Conservation (phyloP, 768 basidiomycete genomes). For the Terana coerulea region DNA sequence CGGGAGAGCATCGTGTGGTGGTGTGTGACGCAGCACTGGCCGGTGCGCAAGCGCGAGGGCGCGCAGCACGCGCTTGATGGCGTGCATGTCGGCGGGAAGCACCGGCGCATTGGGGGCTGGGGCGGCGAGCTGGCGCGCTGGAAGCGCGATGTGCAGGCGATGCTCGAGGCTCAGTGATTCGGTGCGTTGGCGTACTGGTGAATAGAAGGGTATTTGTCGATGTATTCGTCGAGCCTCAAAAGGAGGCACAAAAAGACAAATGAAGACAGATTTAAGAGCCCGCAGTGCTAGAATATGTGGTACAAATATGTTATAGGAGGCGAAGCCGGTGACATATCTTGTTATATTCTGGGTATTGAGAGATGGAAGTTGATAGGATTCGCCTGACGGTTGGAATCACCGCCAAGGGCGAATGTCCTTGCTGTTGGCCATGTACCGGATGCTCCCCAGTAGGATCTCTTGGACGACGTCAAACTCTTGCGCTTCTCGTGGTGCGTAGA, state of each 20-base stretch:
- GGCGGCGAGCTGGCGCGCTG: constrained; percentile 19
- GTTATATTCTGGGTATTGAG: no score
- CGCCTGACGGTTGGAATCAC: no score
- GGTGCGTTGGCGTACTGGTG: no score
- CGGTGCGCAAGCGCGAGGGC: constrained; percentile 13
- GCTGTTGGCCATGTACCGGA: constrained; percentile 21
- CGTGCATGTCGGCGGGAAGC: constrained; percentile 20
- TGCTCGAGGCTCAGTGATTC: constrained; percentile 7
- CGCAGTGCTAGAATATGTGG: no score
- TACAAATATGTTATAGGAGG: no score
- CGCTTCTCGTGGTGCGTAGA: constrained; percentile 27
- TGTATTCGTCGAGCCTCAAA: no score
- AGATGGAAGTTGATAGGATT: no score
- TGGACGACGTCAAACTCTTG: constrained; percentile 25
- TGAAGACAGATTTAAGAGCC: no score
- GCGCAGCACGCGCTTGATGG: constrained; percentile 16
- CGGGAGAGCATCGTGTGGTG: constrained; percentile 31
- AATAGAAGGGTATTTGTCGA: no score
- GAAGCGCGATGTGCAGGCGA: constrained; percentile 16
- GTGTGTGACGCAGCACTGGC: constrained; percentile 19
- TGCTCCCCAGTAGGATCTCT: constrained; percentile 20
- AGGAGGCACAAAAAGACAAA: no score
- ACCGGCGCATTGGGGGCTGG: constrained; percentile 22
- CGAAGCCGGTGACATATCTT: no score
- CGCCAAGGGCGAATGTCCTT: no score